Evolutionary conservation across 371 early-diverging fungal genomes (phyloP), one percentile per base, ranked within the genome.

Genomic region (Mucor irregularis): DNA sequence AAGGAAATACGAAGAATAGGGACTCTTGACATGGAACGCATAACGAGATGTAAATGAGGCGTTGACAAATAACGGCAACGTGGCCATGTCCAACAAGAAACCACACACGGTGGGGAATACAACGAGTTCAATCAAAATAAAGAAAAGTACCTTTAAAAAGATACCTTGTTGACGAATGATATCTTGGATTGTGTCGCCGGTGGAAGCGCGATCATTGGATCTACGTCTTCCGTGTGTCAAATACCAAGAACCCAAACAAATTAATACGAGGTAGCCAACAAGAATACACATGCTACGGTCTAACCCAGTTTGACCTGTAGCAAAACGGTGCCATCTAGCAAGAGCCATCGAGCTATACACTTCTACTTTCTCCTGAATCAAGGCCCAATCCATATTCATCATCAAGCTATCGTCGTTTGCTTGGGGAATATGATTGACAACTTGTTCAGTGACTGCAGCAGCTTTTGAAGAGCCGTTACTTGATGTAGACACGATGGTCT

Each of bases 31-130:
- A 61, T 82, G 75, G 57, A 88, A 91, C 2, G 66, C 76, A 49
- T 74, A 71, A 6, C 93, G 87, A 3, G 81, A 55, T 0, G 57
- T 52, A 8, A 90, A 42, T 0, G 90, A 81, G 3, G 86, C 82
- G 19, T 79, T 80, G 6, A 76, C 76, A 55, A 95, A 86, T 13
- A 95, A 53, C 1, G 92, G 91, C 24, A 91, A 62, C 2, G 93
- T 90, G 47, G 88, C 85, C n/a, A 92, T n/a, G 49, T 91, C 94
- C 25, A 97, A 69, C 50, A 94, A 72, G 24, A 86, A 64, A 4
- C 98, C 98, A 64, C 94, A 96, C 46, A 90, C 79, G 11, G 87
- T 73, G 1, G 98, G 98, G 68, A 97, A 96, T 29, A 86, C 58
- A 9, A 88, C 78, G 30, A 97, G 81, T 69, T 97, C 98, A 30